Conservation (phyloP, 495 filamentous ascomycete species). For the Penicillium canariense region DNA sequence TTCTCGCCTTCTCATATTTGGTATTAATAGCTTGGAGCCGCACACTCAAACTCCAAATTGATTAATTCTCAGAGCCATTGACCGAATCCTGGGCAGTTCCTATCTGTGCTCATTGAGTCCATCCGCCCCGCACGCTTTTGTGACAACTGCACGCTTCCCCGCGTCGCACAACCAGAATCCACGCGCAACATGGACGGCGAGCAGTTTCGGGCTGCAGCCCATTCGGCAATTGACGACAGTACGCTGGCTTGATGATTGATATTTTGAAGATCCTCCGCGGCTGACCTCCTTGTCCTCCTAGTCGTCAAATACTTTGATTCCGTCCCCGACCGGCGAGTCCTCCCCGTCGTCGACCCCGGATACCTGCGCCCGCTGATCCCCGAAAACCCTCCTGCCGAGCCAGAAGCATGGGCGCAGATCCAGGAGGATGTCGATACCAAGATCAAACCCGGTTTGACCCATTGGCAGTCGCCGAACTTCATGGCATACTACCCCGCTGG, state of each 20-base stretch:
- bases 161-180: not conserved
- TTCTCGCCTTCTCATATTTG: not conserved
- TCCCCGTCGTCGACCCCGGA: constrained; percentile 78
- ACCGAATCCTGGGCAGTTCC: too few relatives aligned
- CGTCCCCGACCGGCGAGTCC: constrained; percentile 66
- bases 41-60: too few relatives aligned
- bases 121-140: not conserved
- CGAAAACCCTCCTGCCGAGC: constrained; percentile 63
- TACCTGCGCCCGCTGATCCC: constrained; percentile 84
- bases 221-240: constrained; percentile 84
- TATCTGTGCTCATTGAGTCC: not conserved
- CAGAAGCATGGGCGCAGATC: constrained; percentile 77
- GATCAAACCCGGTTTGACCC: constrained; percentile 91
- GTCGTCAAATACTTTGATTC: constrained; percentile 82
- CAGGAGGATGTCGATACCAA: constrained; percentile 81
- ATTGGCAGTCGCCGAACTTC: constrained; percentile 96
- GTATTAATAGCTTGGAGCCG: not conserved
- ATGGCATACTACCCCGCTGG: constrained; percentile 93
- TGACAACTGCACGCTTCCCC: not conserved
- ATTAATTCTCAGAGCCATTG: too few relatives aligned
- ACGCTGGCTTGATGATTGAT: constrained; percentile 23
- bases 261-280: not conserved
- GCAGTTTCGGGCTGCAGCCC: constrained; percentile 77
- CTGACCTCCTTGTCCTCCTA: constrained; percentile 29
- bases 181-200: constrained; percentile 67